Conservation (phyloP, 352 stramenopile species). For the Peronospora belbahrii region DNA sequence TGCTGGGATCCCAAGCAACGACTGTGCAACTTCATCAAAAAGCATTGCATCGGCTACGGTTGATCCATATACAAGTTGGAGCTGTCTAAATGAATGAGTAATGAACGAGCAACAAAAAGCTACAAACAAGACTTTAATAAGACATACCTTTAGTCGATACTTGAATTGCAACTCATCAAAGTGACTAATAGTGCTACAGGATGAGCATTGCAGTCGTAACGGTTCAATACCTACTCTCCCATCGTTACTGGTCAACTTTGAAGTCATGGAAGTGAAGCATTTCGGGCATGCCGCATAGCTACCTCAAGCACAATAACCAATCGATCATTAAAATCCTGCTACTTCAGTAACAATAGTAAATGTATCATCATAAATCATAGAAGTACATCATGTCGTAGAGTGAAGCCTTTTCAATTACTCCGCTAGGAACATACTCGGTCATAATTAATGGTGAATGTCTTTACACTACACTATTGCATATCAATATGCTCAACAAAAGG, state of each 20-base stretch:
- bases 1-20: slow-evolving; percentile 32
- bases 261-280: slow-evolving; percentile 38
- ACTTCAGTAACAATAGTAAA: background rate
- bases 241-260: slow-evolving; percentile 8
- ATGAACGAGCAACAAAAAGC: too few relatives aligned
- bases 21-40: slow-evolving; percentile 40
- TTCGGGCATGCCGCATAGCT: slow-evolving; percentile 47
- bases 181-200: slow-evolving; percentile 18
- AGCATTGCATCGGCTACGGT: slow-evolving; percentile 34
- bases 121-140: background rate
- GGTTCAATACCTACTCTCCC: slow-evolving; percentile 4
- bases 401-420: slow-evolving; percentile 40
- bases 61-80: slow-evolving; percentile 32
- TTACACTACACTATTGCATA: slow-evolving; percentile 6
- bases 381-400: slow-evolving; percentile 49
- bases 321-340: background rate
- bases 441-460: background rate
- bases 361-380: too few relatives aligned
- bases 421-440: slow-evolving; percentile 36
- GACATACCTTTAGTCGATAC: slow-evolving; percentile 39
- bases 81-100: slow-evolving; percentile 16
- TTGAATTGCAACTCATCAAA: slow-evolving; percentile 32
- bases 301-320: background rate
- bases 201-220: slow-evolving; percentile 23
- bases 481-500: slow-evolving; percentile 7